phyloP scores from a whole-genome alignment of 257 asterid species.

The Capsicum pubescens region DNA sequence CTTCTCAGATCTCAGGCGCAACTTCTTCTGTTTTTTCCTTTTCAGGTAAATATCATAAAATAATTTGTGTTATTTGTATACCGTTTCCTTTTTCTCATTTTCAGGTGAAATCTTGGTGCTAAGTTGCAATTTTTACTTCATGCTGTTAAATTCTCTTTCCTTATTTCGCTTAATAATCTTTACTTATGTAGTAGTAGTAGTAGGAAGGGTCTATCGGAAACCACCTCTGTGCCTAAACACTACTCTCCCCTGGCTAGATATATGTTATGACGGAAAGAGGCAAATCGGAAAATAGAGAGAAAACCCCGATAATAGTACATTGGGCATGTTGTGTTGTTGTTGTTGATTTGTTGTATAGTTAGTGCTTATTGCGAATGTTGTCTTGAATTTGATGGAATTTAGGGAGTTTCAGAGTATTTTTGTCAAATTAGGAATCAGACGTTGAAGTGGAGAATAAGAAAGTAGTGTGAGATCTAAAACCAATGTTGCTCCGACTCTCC shows the following conservation, averaged over 20 bases:
- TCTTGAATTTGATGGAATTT: slow-evolving; percentile 18
- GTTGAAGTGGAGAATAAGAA: not conserved
- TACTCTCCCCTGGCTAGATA: not conserved
- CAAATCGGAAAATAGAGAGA: too few species aligned
- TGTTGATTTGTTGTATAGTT: not conserved
- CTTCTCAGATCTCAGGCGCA: slow-evolving; percentile 31
- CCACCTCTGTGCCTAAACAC: too few species aligned
- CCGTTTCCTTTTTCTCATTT: slow-evolving; percentile 9
- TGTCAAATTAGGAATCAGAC: not conserved
- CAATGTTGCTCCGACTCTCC: too few species aligned
- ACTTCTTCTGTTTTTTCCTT: slow-evolving; percentile 14
- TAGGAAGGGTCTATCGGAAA: not conserved
- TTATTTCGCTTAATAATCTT: not conserved
- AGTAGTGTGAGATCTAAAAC: not conserved
- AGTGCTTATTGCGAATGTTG: not conserved
- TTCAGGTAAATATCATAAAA: slow-evolving; percentile 29
- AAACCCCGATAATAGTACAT: too few species aligned
- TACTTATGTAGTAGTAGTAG: not conserved
- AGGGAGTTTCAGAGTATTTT: not conserved
- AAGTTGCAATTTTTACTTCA: not conserved
- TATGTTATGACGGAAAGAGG: not conserved
- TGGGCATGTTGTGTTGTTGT: not conserved
- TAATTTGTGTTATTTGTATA: not conserved
- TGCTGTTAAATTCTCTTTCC: not conserved
- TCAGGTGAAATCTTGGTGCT: slow-evolving; percentile 27